Evolutionary conservation across 2,329 filamentous ascomycete genomes (phyloP).

Genomic region (Aureobasidium musti): DNA sequence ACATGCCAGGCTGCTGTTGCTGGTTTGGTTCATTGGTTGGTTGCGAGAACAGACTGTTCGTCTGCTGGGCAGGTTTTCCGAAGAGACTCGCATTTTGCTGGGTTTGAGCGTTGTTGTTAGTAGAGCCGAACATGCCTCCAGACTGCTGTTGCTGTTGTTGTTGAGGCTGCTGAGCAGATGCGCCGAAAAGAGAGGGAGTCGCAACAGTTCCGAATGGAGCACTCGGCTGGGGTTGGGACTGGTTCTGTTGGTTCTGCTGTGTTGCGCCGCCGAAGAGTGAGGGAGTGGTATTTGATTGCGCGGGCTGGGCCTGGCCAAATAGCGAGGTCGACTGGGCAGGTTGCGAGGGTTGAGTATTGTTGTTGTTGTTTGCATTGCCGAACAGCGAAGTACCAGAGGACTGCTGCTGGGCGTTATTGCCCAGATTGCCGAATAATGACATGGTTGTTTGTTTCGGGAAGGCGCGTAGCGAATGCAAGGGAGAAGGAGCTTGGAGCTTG

Average conservation of each 20-base stretch:
- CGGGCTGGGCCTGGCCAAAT: slow-evolving; percentile 27
- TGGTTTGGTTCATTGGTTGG: slow-evolving; percentile 37
- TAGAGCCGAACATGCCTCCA: slow-evolving; percentile 37
- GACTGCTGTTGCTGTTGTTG: slow-evolving; percentile 42
- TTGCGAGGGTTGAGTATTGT: slow-evolving; percentile 33
- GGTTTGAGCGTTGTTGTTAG: slow-evolving; percentile 34
- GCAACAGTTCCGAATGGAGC: too few species aligned
- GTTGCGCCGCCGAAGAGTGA: slow-evolving; percentile 44
- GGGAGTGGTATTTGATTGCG: slow-evolving; percentile 35
- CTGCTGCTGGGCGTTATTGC: slow-evolving; percentile 15
- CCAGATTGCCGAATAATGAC: slow-evolving; percentile 27
- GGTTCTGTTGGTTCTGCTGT: slow-evolving; percentile 37
- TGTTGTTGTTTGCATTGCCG: slow-evolving; percentile 18
- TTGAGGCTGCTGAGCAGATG: slow-evolving; percentile 27
- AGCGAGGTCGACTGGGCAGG: slow-evolving; percentile 25
- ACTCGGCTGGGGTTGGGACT: too few species aligned
- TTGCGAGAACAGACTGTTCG: slow-evolving; percentile 43
- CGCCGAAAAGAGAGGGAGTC: slow-evolving; percentile 33
- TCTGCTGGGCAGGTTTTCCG: slow-evolving; percentile 26
- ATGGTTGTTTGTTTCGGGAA: slow-evolving; percentile 17
- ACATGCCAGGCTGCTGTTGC: slow-evolving; percentile 39
- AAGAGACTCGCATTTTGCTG: slow-evolving; percentile 36
- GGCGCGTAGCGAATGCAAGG: slow-evolving; percentile 9
- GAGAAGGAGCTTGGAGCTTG: slow-evolving; percentile 22
- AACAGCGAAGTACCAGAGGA: slow-evolving; percentile 7